phyloP scores from a whole-genome alignment of 2,329 filamentous ascomycete genomes.

The Myriosclerotinia curreyana region DNA sequence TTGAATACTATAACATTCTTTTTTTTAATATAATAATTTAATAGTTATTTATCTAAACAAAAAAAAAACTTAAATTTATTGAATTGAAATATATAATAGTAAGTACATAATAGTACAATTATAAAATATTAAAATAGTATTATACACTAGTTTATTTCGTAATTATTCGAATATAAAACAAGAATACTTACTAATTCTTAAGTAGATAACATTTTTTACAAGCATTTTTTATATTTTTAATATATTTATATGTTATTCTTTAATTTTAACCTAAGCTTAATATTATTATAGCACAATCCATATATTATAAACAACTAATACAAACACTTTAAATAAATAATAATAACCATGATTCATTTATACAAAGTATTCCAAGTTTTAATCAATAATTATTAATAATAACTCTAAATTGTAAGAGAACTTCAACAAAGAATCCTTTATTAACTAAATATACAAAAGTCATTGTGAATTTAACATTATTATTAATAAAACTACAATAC shows the following conservation, averaged over 20 bases:
- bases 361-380: background rate
- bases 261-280: background rate
- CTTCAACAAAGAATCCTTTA: background rate
- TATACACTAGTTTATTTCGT: too few relatives aligned
- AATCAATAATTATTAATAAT: background rate
- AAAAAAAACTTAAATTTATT: too few relatives aligned
- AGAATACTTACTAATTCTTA: background rate
- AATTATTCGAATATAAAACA: background rate
- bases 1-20: background rate
- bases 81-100: too few relatives aligned
- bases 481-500: background rate
- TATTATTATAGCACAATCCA: background rate
- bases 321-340: background rate
- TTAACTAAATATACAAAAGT: background rate
- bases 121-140: too few relatives aligned
- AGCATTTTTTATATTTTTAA: background rate
- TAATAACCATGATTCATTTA: background rate
- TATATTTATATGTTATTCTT: background rate
- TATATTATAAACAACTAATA: background rate
- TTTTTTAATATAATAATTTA: background rate
- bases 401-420: background rate
- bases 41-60: too few relatives aligned
- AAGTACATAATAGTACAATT: too few relatives aligned
- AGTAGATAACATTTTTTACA: background rate
- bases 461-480: background rate